Percentiles rank a stretch among this genome's conserved stretches.
Conservation (phyloP, 768 basidiomycete species). For the Amanita inopinata region DNA sequence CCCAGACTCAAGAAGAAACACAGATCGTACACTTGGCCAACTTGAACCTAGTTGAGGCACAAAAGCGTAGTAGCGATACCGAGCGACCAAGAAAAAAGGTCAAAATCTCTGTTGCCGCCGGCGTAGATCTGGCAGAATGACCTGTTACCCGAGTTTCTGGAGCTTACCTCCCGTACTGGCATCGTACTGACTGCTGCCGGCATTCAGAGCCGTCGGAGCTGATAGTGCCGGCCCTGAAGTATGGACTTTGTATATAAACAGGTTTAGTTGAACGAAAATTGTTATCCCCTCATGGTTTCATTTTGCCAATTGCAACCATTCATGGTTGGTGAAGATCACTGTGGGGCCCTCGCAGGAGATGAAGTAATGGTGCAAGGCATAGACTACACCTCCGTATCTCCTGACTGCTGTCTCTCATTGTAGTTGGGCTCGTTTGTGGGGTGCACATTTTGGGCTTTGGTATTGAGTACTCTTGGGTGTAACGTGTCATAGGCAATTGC, state of each 20-base stretch:
- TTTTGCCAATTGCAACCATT: slow-evolving; percentile 26
- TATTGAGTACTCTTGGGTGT: too few relatives aligned
- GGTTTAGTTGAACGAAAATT: not conserved
- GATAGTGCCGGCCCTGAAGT: slow-evolving; percentile 9
- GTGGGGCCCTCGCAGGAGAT: slow-evolving; percentile 81
- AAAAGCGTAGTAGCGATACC: slow-evolving; percentile 14
- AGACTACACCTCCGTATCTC: slow-evolving; percentile 85
- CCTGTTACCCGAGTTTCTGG: not conserved
- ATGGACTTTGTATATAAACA: not conserved
- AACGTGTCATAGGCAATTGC: too few relatives aligned
- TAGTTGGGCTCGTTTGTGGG: slow-evolving; percentile 76
- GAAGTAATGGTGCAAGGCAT: slow-evolving; percentile 85
- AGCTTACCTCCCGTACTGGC: not conserved
- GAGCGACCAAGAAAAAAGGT: slow-evolving; percentile 44
- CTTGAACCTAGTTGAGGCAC: slow-evolving; percentile 25
- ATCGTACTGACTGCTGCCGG: too few relatives aligned
- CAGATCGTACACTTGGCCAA: slow-evolving; percentile 14
- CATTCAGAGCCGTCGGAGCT: not conserved
- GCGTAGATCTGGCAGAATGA: slow-evolving; percentile 68
- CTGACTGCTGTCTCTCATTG: slow-evolving; percentile 47
- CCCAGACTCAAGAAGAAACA: slow-evolving; percentile 31
- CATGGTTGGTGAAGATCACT: slow-evolving; percentile 31
- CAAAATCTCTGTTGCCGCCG: slow-evolving; percentile 62
- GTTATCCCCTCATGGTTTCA: slow-evolving; percentile 34
- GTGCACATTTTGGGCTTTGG: slow-evolving; percentile 50